These are phyloP conservation scores for Sugiyamaella xylanicola DNA, from an alignment of 1,139 yeast species.

Conservation along the genomic window DNA sequence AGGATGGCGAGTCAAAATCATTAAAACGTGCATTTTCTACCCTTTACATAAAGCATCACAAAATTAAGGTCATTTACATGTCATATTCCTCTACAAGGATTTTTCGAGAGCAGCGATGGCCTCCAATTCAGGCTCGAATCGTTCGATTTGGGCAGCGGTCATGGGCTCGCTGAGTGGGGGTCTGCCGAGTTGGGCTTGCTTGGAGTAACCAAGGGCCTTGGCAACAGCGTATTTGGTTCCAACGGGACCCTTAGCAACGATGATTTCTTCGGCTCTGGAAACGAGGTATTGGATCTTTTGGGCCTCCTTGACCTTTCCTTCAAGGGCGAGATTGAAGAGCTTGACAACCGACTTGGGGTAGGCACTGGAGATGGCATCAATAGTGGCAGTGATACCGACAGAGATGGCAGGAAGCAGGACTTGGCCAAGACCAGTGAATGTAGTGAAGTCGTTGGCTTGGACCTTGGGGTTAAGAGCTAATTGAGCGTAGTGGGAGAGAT, in stretches of 20 bases:
- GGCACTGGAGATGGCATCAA: constrained; percentile 54
- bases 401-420: constrained; percentile 49
- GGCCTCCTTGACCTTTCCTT: constrained; percentile 47
- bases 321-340: constrained; percentile 38
- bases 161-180: constrained; percentile 33
- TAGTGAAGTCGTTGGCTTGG: constrained; percentile 44
- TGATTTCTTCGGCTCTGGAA: constrained; percentile 49
- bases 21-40: constrained; percentile 4
- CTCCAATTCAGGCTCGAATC: constrained; percentile 27
- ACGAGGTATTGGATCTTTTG: constrained; percentile 46
- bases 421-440: constrained; percentile 56
- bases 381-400: constrained; percentile 51
- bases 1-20: too few species aligned
- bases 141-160: constrained; percentile 26
- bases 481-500: constrained; percentile 40
- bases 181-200: constrained; percentile 29
- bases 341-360: constrained; percentile 51
- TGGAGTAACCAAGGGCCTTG: constrained; percentile 46
- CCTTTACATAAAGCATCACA: neutral
- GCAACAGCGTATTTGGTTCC: constrained; percentile 50
- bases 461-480: constrained; percentile 46
- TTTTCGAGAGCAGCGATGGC: constrained; percentile 32
- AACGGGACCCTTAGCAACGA: constrained; percentile 48
- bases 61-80: neutral
- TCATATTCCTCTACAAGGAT: constrained; percentile 26